Base-by-base conservation (phyloP, 2,329 filamentous ascomycete genomes). In the Cytospora schulzeri region DNA sequence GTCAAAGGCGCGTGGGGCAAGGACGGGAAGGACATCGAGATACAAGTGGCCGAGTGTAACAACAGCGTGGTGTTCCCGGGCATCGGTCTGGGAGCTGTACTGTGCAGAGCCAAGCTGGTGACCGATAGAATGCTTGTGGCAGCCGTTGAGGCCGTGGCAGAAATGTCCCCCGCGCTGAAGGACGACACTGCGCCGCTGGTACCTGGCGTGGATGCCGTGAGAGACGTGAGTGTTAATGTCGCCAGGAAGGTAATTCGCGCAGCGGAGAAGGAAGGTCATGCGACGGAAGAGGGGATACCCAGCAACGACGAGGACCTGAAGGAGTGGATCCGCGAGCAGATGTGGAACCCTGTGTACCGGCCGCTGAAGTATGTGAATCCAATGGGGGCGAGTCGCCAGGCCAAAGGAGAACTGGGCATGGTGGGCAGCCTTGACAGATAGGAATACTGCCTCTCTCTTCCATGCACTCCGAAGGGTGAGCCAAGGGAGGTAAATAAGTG, bases 61-160 rank as follows among this genome's bases (percentile, higher is more conserved):
- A 96, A 96, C 77, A 90, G 88, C 0, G 91, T 91, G 38, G 90
- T 90, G 19, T 96, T 96, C 75, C 92, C 92, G 0, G 92, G 92
- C 0, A 94, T 96, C 65, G 92, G 92, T 0, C 87, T 96, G 1
- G 93, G 92, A 14, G 85, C 85, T 9, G 85, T 97, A 0, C 83
- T 96, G 1, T 88, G 83, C 29, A 87, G 91, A 17, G 82, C 89
- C 3, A 82, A 79, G 15, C 81, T 88, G 0, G 77, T 96, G 31
- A 90, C 89, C 0, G 88, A 93, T 67, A 85, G 86, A 67, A 93
- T 96, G 87, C 86, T 96, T 15, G 90, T 96, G 0, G 90, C 91
- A 0, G 93, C 92, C 0, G 88, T 91, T 3, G 85, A 89, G 71
- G 90, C 88, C 3, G 84, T 96, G 0, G 88, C 91, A 0, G 83